Conservation (phyloP, 2,329 filamentous ascomycete species). For the Xylariaceae sp. region DNA sequence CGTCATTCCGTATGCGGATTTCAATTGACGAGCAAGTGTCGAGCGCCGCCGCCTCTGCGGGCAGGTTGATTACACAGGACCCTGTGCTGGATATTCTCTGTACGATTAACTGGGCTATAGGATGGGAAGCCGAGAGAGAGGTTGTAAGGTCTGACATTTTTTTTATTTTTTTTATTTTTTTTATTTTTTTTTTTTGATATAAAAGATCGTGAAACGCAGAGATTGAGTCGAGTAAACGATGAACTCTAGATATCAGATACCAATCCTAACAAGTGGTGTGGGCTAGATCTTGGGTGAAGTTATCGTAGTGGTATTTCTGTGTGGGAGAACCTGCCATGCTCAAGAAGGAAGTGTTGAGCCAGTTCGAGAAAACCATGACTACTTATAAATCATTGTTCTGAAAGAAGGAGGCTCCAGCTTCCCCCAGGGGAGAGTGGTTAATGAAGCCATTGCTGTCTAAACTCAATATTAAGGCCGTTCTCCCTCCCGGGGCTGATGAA, state of each 20-base stretch:
- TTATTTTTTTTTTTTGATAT: background rate
- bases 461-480: too few relatives aligned
- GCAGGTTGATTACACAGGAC: constrained; percentile 27
- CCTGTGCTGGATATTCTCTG: constrained; percentile 19
- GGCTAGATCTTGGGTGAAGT: background rate
- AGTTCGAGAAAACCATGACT: too few relatives aligned
- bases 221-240: background rate
- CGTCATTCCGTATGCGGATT: constrained; percentile 21
- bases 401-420: too few relatives aligned
- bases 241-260: background rate
- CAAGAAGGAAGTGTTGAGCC: too few relatives aligned
- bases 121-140: constrained; percentile 4
- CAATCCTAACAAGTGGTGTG: background rate
- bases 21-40: constrained; percentile 24
- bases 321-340: too few relatives aligned
- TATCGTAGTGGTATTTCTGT: too few relatives aligned
- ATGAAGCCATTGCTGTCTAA: too few relatives aligned
- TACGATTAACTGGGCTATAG: constrained; percentile 19
- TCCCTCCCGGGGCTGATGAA: too few relatives aligned
- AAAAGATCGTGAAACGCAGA: too few relatives aligned
- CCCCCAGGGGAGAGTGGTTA: too few relatives aligned
- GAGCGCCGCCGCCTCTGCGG: constrained; percentile 15
- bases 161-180: background rate
- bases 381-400: too few relatives aligned
- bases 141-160: constrained; percentile 8